A percentile compares a stretch with the other conserved stretches of the same genome.
Evolutionary conservation across 1,139 yeast species (phyloP).

Genomic region (Saccharomyces hybrid): DNA sequence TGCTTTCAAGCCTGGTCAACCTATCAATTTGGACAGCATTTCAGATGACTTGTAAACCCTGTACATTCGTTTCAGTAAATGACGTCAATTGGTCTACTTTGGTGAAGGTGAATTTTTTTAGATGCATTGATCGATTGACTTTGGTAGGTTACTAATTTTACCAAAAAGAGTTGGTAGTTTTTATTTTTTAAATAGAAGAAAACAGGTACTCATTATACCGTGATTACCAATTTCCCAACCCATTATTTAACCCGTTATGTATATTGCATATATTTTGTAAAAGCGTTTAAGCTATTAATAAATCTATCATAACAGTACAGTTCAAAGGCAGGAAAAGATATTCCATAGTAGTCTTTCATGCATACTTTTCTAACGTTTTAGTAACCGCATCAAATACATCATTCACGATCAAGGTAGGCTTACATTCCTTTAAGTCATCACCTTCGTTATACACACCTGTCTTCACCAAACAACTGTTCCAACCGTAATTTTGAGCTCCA

Average conservation of each 20-base stretch:
- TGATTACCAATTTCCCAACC: neutral
- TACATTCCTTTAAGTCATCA: slow-evolving; percentile 39
- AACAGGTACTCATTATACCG: neutral
- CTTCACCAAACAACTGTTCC: slow-evolving; percentile 76
- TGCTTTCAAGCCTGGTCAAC: slow-evolving; percentile 96
- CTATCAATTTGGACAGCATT: slow-evolving; percentile 35
- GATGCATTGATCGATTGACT: neutral
- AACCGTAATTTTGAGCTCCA: slow-evolving; percentile 83
- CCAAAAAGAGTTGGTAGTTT: neutral
- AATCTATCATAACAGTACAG: neutral
- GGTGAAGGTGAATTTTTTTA: neutral
- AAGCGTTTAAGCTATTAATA: neutral
- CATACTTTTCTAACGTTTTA: slow-evolving; percentile 21
- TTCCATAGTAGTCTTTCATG: neutral
- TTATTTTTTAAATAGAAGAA: neutral
- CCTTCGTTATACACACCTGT: slow-evolving; percentile 83
- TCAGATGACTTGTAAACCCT: slow-evolving; percentile 34
- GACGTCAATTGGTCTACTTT: neutral
- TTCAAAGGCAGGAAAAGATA: neutral
- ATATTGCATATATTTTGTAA: neutral
- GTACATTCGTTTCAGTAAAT: neutral
- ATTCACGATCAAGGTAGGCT: slow-evolving; percentile 36
- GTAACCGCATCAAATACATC: slow-evolving; percentile 35
- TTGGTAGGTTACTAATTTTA: neutral
- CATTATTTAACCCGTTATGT: neutral